Evolutionary conservation across 2,329 filamentous ascomycete genomes (phyloP).

Genomic region (Raffaelea ambrosiae): DNA sequence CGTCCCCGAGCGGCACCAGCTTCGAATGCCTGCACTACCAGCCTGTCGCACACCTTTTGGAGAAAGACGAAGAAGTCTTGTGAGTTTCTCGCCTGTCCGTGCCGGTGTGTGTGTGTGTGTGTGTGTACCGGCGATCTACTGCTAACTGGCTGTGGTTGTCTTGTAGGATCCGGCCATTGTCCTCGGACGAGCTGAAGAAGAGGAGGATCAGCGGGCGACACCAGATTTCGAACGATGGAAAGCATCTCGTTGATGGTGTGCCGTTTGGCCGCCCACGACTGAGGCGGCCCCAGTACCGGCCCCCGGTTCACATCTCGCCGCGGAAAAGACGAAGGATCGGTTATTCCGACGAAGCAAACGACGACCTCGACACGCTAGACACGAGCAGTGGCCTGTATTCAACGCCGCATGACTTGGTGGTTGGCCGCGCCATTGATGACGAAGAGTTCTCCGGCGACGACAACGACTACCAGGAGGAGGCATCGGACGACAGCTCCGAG

Average conservation of each 20-base stretch:
- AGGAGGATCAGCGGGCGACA: slow-evolving; percentile 67
- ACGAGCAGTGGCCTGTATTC: too few species aligned
- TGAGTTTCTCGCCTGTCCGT: slow-evolving; percentile 37
- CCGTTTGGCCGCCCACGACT: slow-evolving; percentile 71
- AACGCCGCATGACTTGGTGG: too few species aligned
- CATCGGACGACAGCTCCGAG: background rate
- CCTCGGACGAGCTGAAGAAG: slow-evolving; percentile 63
- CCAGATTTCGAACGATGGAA: slow-evolving; percentile 72
- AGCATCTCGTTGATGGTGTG: slow-evolving; percentile 76
- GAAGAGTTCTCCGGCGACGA: background rate
- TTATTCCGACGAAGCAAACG: background rate
- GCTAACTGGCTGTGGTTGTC: too few species aligned
- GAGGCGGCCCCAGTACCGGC: slow-evolving; percentile 49
- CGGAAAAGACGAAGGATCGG: slow-evolving; percentile 39
- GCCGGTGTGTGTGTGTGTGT: too few species aligned
- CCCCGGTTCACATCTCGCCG: slow-evolving; percentile 62
- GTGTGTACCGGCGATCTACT: background rate
- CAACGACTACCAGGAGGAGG: background rate
- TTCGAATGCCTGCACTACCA: slow-evolving; percentile 90
- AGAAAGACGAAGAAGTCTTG: slow-evolving; percentile 78
- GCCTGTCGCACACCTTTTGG: slow-evolving; percentile 58
- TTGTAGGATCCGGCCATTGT: slow-evolving; percentile 75
- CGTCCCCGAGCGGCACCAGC: slow-evolving; percentile 40
- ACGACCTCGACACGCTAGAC: background rate
- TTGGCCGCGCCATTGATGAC: background rate